Evolutionary conservation across 1,284 basidiomycete genomes (phyloP), one percentile per base, ranked within the genome.

Genomic region (Pseudozyma pruni): DNA sequence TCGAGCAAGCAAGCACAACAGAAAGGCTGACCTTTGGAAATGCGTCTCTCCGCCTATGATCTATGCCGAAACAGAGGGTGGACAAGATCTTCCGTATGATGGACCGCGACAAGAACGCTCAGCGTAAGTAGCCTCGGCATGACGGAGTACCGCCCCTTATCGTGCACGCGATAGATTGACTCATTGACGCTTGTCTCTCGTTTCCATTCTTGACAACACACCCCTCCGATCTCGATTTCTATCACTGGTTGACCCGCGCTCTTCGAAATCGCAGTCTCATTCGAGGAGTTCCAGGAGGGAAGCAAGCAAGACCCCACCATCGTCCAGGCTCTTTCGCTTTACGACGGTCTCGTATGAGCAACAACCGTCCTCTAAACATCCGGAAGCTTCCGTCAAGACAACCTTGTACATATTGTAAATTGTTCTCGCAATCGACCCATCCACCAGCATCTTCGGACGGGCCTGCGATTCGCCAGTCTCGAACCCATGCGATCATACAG

Each of bases 71-170:
- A 43, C 45, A 64, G 62, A 53, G 80, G 33, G 80, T 82, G 42
- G 78, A 82, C 64, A 81, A 81, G 66, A 79, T 82, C 50, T 82
- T 82, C 58, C 62, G 63, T 14, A 69, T 81, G 64, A 81, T 82
- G 80, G 80, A 82, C 57, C 56, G 55, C 41, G 80, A 82, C 69
- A 80, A 81, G 71, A 80, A 82, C 32, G 77, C 79, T 7, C 72
- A 79, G 59, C 59, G 74, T 76, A 58, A 67, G 76, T n/a, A n/a
- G n/a, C n/a, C n/a, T n/a, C n/a, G n/a, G n/a, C n/a, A n/a, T n/a
- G n/a, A n/a, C n/a, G n/a, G n/a, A n/a, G n/a, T 78, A 17, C 23
- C 27, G 11, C 19, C 8, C 35, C n/a, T n/a, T n/a, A n/a, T n/a
- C n/a, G n/a, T n/a, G n/a, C n/a, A n/a, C n/a, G n/a, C n/a, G n/a